Base-by-base conservation (phyloP, 345 rosid genomes). In the Heritiera littoralis region DNA sequence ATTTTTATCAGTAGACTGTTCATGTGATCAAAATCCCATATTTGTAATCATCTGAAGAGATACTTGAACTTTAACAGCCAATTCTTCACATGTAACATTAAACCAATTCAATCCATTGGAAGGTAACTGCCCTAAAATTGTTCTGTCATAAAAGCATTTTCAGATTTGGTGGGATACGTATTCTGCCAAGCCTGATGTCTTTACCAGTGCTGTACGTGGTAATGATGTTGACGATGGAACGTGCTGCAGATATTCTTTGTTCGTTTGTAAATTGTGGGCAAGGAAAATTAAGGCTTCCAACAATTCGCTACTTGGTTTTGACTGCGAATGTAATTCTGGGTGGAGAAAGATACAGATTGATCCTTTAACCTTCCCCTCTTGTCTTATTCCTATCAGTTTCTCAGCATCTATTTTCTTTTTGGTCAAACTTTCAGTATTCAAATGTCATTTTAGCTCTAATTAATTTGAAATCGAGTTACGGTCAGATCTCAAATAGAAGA, bases 341-440 rank as follows among this genome's bases (percentile, higher is more conserved):
- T 90, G 92, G 93, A 80, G 43, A 70, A 87, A 80, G 86, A 59
- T 83, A 5, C 82, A 85, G 83, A 79, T 81, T 59, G 85, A 82
- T 72, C 82, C 73, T n/a, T 17, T 87, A 2, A 32, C 60, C 65
- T 82, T 66, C 63, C 84, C 91, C 4, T 52, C 82, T 61, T 88
- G 93, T 58, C 10, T 83, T 11, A 0, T 88, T 43, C 91, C 93
- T 12, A 91, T 90, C 32, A 86, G 89, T 76, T n/a, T 5, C 66
- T 28, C 52, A 6, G 2, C 41, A 10, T 56, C 64, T 3, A 9
- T 54, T 30, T n/a, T 41, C 35, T 74, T 23, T 23, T 23, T 23
- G 28, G 28, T 23, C 0, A 23, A 23, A 23, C 28, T 23, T 23
- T 23, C 0, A 23, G 28, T 23, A 23, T 23, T 23, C 28, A 23